A percentile compares a stretch with the other conserved stretches of the same genome.
Conservation (phyloP, 441 rosid genomes). For the Syzygium malaccense region DNA sequence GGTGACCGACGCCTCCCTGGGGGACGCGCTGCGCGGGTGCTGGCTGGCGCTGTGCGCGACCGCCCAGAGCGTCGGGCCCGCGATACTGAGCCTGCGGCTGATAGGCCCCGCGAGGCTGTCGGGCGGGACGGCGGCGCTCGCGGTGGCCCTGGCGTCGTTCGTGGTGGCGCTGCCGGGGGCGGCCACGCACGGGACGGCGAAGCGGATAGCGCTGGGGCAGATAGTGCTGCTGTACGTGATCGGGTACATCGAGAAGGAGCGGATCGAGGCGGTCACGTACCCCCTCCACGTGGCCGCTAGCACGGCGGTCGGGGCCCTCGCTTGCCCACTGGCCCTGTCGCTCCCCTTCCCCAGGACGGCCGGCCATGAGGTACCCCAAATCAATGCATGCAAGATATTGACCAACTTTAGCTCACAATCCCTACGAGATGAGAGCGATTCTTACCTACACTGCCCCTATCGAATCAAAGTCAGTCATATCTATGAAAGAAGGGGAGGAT, state of each 20-base stretch:
- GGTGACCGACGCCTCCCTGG: constrained; percentile 60
- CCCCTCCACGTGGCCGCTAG: constrained; percentile 69
- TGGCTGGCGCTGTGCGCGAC: constrained; percentile 80
- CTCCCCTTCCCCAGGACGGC: constrained; percentile 78
- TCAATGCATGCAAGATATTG: background rate
- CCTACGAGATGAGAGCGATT: too few relatives aligned
- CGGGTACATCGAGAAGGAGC: constrained; percentile 46
- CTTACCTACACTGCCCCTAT: too few relatives aligned
- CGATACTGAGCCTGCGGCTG: constrained; percentile 52
- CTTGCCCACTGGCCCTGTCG: constrained; percentile 58
- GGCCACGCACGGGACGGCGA: constrained; percentile 50
- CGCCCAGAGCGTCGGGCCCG: constrained; percentile 60
- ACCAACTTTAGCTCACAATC: background rate
- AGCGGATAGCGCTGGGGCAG: constrained; percentile 77
- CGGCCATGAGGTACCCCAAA: constrained; percentile 43
- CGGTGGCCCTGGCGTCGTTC: constrained; percentile 52
- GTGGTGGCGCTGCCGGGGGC: constrained; percentile 53
- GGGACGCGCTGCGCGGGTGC: constrained; percentile 60
- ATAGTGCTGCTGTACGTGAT: constrained; percentile 58
- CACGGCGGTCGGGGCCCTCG: constrained; percentile 62
- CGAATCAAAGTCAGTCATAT: too few relatives aligned
- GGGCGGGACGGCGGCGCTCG: constrained; percentile 38
- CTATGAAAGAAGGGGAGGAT: too few relatives aligned
- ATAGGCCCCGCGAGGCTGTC: constrained; percentile 62
- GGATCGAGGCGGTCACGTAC: constrained; percentile 49